These are phyloP conservation scores for Stipa capillata DNA, from an alignment of 176 grass and related monocot species.

Conservation along the genomic window DNA sequence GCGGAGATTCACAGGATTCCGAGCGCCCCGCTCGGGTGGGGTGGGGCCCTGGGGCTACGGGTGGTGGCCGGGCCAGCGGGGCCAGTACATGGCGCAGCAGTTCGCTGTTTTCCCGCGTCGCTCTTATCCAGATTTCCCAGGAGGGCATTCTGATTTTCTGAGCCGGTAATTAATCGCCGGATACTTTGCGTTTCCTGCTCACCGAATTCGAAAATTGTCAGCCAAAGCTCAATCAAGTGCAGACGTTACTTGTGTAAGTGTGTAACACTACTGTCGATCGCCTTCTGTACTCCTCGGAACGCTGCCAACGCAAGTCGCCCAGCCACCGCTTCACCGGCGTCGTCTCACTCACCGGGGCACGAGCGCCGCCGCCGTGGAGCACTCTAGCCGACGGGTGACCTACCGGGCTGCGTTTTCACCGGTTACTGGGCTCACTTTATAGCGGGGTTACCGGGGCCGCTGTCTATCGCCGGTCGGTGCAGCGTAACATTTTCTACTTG, in stretches of 20 bases:
- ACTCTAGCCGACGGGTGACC: no score
- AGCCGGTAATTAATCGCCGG: no score
- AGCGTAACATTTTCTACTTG: neutral
- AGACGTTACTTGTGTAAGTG: no score
- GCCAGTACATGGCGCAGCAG: neutral
- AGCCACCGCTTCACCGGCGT: neutral
- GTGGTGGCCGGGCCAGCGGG: neutral
- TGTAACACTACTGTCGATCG: no score
- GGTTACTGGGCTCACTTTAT: neutral
- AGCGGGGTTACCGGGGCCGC: neutral
- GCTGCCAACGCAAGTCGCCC: no score
- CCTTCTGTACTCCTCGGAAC: no score
- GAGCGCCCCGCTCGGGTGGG: neutral
- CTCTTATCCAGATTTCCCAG: conserved; percentile 6
- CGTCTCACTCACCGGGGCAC: neutral
- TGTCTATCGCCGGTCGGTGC: neutral
- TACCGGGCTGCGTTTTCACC: neutral
- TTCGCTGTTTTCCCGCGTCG: neutral
- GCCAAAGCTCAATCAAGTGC: no score
- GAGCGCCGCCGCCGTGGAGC: neutral
- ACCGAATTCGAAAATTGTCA: no score
- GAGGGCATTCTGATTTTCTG: neutral
- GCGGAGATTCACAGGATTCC: conserved; percentile 38
- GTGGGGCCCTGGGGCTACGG: neutral
- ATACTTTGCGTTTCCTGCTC: no score